Evolutionary conservation across 176 grass and related monocot species (phyloP), one percentile per base, ranked within the genome.

Genomic region (Tillandsia leiboldiana): DNA sequence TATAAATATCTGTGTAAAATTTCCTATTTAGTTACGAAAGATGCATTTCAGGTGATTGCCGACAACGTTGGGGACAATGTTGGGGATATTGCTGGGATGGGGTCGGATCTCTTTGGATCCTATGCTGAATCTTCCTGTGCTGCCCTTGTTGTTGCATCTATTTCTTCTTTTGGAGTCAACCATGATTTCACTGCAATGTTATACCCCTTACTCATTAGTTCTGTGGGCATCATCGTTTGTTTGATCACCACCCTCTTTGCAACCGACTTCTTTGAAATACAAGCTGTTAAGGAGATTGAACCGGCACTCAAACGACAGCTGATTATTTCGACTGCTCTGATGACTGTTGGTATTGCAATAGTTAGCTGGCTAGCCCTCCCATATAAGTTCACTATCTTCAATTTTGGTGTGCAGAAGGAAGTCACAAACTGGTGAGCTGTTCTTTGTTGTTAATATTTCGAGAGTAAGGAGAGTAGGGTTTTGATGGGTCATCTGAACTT

Each of bases 41-140:
- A 13, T 66, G 8, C 3, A 22, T 26, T 54, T 74, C 75, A 87
- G 84, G 84, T 87, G 61, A 87, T 82, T 33, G 84, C 79, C 17
- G 79, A 82, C 79, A 82, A 82, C 26, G 84, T 86, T 3, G 84
- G 84, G n/a, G 84, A 87, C 2, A 87, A 82, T 29, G 76, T 83
- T 14, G 85, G 85, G 27, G 85, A 87, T 49, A 87, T 87, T 48
- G 79, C 75, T 26, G 84, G 84, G 20, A 87, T 82, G 79, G 84
- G 75, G 50, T 87, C 84, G 11, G 84, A 87, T 54, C 79, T 82
- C n/a, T 87, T 87, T 28, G 84, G 84, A 6, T 87, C 84, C 0
- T 87, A 87, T 26, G 72, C 72, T 58, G 84, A 82, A 79, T 87
- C 84, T 53, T 87, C 84, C 11, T 82, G 75, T 66, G 75, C 72